Evolutionary conservation across 192 early-diverging fungal species (phyloP), one percentile per base, ranked within the genome.

Genomic region (Phlyctochytrium planicorne): DNA sequence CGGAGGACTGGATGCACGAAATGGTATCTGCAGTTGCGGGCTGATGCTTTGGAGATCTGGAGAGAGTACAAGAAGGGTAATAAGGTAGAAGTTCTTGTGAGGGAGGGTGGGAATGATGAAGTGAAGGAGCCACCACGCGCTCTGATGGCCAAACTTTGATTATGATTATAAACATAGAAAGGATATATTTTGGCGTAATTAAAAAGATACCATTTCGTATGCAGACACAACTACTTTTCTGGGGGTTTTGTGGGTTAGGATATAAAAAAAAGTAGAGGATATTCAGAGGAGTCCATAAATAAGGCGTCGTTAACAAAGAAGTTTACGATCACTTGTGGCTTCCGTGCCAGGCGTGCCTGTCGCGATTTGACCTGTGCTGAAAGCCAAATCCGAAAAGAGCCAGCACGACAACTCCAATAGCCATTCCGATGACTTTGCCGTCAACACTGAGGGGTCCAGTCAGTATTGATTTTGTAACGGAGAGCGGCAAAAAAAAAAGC

Each of bases 11-110:
- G 29, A 12, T 72, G 63, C 30, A 64, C 66, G 24, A 64, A 65
- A 60, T 72, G 70, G 70, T 72, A 72, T 30, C 47, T 72, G 4
- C 27, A 59, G 34, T 30, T 69, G 23, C 30, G 31, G 23, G 17
- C 3, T 16, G 68, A 69, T 14, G 68, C 68, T 1, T 25, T 59
- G n/a, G 3, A 66, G 0, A 23, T 62, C 3, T 62, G 60, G 60
- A 62, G 34, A 59, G 40, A 47, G 40, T 47, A 20, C 10, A 20
- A 47, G 40, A 47, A 47, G 40, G 40, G 40, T 6, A 6, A 47
- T 6, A 47, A 47, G 40, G 40, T 47, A 47, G 20, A 6, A 14
- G 40, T 20, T 47, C 6, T 47, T 6, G 40, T 14, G 6, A 20
- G 40, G 40, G 40, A 47, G 20, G 20, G 20, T 47, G 40, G 40